Percentiles rank a stretch among this genome's conserved stretches.
Conservation (phyloP, 2,329 filamentous ascomycete species). For the Exophiala mesophila region DNA sequence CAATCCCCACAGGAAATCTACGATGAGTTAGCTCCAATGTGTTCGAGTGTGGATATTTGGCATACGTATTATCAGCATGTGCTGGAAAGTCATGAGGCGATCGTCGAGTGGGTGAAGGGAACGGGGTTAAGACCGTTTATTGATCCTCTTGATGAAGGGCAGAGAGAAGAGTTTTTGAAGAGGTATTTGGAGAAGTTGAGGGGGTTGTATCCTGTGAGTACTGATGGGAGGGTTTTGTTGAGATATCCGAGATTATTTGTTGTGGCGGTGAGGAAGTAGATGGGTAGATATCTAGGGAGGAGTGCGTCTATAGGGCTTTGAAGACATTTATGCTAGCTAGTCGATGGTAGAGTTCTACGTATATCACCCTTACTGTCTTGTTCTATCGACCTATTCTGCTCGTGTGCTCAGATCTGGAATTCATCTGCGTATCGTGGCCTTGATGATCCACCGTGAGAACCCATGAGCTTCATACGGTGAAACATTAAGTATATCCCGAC, state of each 20-base stretch:
- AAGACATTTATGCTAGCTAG: too few relatives aligned
- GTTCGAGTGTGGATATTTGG: conserved; percentile 48
- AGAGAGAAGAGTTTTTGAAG: conserved; percentile 42
- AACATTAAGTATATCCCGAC: too few relatives aligned
- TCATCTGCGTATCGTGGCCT: too few relatives aligned
- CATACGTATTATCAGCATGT: conserved; percentile 52
- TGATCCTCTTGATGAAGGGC: conserved; percentile 40
- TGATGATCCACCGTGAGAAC: too few relatives aligned
- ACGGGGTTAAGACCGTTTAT: conserved; percentile 54
- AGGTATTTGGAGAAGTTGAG: conserved; percentile 46
- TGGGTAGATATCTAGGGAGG: too few relatives aligned
- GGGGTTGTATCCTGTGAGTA: conserved; percentile 40
- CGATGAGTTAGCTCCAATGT: conserved; percentile 44
- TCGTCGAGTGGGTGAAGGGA: conserved; percentile 58
- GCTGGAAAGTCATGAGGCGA: conserved; percentile 44
- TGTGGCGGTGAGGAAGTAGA: conserved; percentile 39
- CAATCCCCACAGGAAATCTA: conserved; percentile 47
- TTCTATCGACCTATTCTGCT: too few relatives aligned
- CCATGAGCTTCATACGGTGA: too few relatives aligned
- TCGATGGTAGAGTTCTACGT: too few relatives aligned
- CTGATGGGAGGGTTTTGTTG: conserved; percentile 52
- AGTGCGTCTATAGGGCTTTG: too few relatives aligned
- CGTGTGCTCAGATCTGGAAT: too few relatives aligned
- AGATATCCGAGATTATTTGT: conserved; percentile 55
- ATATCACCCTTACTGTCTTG: too few relatives aligned